Evolutionary conservation across 2,329 filamentous ascomycete genomes (phyloP).

Genomic region (Botrytis squamosa): DNA sequence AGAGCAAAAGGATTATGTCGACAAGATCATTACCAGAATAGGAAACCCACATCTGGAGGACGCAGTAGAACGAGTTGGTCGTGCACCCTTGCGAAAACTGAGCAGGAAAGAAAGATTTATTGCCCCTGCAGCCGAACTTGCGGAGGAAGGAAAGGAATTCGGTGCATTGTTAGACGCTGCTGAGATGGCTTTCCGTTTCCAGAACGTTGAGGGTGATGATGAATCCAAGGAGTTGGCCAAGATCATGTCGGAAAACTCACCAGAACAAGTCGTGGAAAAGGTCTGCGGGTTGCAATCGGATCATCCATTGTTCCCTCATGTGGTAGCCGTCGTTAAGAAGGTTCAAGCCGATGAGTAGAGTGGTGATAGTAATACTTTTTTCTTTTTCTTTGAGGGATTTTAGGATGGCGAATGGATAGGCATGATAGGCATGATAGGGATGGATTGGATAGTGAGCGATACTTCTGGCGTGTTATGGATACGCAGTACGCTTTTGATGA

Average conservation of each 20-base stretch:
- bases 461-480: slow-evolving; percentile 12
- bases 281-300: slow-evolving; percentile 76
- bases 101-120: slow-evolving; percentile 95
- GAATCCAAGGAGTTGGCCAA: slow-evolving; percentile 84
- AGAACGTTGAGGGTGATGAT: slow-evolving; percentile 87
- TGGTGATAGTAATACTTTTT: slow-evolving; percentile 13
- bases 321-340: slow-evolving; percentile 76
- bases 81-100: slow-evolving; percentile 90
- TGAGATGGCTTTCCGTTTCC: slow-evolving; percentile 93
- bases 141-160: slow-evolving; percentile 73
- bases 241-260: slow-evolving; percentile 72
- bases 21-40: slow-evolving; percentile 90
- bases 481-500: slow-evolving; percentile 5
- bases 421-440: slow-evolving; percentile 7
- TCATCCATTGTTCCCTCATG: slow-evolving; percentile 74
- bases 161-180: slow-evolving; percentile 75
- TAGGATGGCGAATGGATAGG: not conserved
- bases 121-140: slow-evolving; percentile 84
- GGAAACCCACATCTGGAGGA: slow-evolving; percentile 92
- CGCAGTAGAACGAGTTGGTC: slow-evolving; percentile 90
- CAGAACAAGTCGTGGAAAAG: slow-evolving; percentile 74
- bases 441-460: slow-evolving; percentile 7
- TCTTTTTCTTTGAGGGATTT: slow-evolving; percentile 23
- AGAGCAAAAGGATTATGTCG: slow-evolving; percentile 82
- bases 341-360: slow-evolving; percentile 60